Evolutionary conservation across 2,329 filamentous ascomycete genomes (phyloP), one percentile per base, ranked within the genome.

Genomic region (Cytospora mali): DNA sequence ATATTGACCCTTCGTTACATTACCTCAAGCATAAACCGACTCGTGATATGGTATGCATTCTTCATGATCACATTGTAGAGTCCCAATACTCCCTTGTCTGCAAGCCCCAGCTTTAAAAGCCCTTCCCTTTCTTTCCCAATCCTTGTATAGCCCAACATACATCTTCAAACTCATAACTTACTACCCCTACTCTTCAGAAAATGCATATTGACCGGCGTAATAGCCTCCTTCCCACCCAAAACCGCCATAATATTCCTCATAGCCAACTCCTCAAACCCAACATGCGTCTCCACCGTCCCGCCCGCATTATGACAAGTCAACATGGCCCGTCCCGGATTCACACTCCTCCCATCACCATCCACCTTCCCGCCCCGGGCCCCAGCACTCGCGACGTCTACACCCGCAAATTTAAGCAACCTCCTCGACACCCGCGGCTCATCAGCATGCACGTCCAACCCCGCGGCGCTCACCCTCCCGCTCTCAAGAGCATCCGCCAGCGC

Each of bases 241-340:
- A 87, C 87, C 0, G 82, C 81, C 74, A 88, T 76, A 55, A 90
- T 80, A 71, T 90, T 91, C 69, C 84, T 77, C 81, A 91, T 89
- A 35, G 83, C 84, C 71, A 89, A 69, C 72, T 84, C 81, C 76
- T 90, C 88, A 67, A 90, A 89, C 4, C 84, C 86, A n/a, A 82
- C 71, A 68, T 87, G 85, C 65, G 87, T 87, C 71, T 89, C 86
- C 16, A 89, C 79, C 39, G 86, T 88, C 4, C 86, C 86, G 0
- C 87, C 87, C 1, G 87, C 88, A 67, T 88, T 88, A 71, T 90
- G 88, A 58, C 85, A 84, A n/a, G 88, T 85, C 60, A 90, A 71
- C 75, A 87, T 80, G 0, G 84, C 84, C 65, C 80, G 80, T 0
- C 76, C 75, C 7, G 70, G 68, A 4, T 57, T 62, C 25, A 58